These are phyloP conservation scores for Monascus purpureus DNA, from an alignment of 495 filamentous ascomycete genomes.

Conservation along the genomic window DNA sequence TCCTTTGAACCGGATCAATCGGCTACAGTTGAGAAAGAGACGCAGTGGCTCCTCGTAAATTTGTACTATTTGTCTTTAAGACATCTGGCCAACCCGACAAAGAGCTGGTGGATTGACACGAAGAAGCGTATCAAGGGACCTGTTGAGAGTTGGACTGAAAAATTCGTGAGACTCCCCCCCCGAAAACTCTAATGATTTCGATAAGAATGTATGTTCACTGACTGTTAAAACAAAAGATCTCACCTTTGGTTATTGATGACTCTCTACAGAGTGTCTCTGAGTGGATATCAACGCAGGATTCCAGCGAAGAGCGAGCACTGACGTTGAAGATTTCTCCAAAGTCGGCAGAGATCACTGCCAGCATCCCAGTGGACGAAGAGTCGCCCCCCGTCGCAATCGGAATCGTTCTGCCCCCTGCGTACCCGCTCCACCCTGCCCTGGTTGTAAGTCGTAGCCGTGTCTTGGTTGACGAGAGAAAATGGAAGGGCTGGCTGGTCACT, in stretches of 20 bases:
- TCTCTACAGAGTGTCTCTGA: conserved; percentile 53
- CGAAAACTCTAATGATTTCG: too few species aligned
- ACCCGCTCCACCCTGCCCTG: conserved; percentile 64
- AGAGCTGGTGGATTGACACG: conserved; percentile 72
- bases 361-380: conserved; percentile 79
- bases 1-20: conserved; percentile 46
- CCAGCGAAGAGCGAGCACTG: conserved; percentile 52
- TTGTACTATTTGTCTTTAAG: conserved; percentile 71
- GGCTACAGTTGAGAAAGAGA: conserved; percentile 49
- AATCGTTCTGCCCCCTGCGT: conserved; percentile 63
- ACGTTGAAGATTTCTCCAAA: conserved; percentile 54
- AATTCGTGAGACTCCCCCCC: conserved; percentile 35
- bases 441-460: conserved; percentile 70
- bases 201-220: too few species aligned
- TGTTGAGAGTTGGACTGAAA: conserved; percentile 69
- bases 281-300: conserved; percentile 49
- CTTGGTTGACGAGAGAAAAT: conserved; percentile 76
- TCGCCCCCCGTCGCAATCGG: conserved; percentile 62
- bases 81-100: conserved; percentile 62
- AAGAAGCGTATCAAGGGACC: conserved; percentile 61
- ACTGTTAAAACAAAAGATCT: conserved; percentile 38
- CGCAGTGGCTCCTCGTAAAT: conserved; percentile 71
- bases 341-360: conserved; percentile 61
- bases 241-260: conserved; percentile 61
- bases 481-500: conserved; percentile 69